Evolutionary conservation across 306 rosid genomes (phyloP), one percentile per base, ranked within the genome.

Genomic region (Quercus dentata): DNA sequence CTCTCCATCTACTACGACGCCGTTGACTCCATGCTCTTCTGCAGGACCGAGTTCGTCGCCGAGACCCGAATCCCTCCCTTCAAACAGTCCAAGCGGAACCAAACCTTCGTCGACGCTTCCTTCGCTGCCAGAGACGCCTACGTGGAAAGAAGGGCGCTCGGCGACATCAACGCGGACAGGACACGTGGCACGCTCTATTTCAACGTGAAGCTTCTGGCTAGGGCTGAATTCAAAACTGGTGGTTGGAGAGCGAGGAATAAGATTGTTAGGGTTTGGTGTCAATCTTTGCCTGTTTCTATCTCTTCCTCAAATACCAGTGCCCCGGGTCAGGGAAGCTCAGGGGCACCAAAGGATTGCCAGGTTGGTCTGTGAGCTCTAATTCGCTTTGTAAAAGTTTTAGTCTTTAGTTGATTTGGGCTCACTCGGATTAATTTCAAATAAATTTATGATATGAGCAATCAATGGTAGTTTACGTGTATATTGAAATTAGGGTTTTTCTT

Each of bases 171-270:
- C 23, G 57, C 5, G 1, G 92, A 90, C 13, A 86, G 82, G 54
- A 56, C 81, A 0, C 46, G 69, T 0, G 91, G 94, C 7, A 49
- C 82, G 0, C 77, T 95, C n/a, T 63, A 18, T 46, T 95, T 95
- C 79, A 84, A 87, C 44, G 68, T 93, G 7, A 79, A 69, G 89
- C 15, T 95, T 15, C 1, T 64, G 23, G 92, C 93, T 5, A 61
- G 88, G 51, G 82, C 88, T 4, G 83, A 85, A 76, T 95, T 89
- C 69, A 84, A 90, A 7, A 82, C 90, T 0, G 96, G 97, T 18
- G 87, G 94, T 4, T 95, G 98, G 97, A 82, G 87, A 83, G 81
- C 89, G 78, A 82, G 96, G 85, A 64, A 88, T 55, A 80, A 96
- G 25, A 2, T 75, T 64, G 83, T 93, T 1, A 88, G 88, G 81